These are phyloP conservation scores for Candida chauliodis DNA, from an alignment of 805 yeast genomes.

Conservation along the genomic window DNA sequence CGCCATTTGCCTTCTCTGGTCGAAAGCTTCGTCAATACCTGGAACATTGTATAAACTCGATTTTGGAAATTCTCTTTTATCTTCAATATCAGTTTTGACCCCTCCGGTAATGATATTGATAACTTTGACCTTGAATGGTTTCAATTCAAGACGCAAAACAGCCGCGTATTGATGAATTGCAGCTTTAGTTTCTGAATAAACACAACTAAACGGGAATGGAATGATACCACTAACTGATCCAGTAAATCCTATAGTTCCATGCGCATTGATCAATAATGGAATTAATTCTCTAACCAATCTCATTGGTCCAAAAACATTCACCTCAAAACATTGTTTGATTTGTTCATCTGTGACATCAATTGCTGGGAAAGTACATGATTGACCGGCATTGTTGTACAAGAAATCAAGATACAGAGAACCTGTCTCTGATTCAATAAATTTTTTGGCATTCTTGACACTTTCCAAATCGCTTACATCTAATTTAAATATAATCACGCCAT, in stretches of 20 bases:
- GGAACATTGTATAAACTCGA: conserved; percentile 50
- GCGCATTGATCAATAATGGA: conserved; percentile 54
- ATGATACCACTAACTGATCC: conserved; percentile 66
- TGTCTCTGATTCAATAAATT: conserved; percentile 37
- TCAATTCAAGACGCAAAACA: conserved; percentile 60
- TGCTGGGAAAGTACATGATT: conserved; percentile 69
- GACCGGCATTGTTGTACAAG: conserved; percentile 75
- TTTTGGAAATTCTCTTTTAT: conserved; percentile 56
- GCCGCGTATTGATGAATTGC: conserved; percentile 73
- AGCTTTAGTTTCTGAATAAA: conserved; percentile 68
- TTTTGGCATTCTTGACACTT: conserved; percentile 43
- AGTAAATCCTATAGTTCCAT: conserved; percentile 70
- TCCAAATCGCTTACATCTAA: conserved; percentile 58
- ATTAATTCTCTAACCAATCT: conserved; percentile 58
- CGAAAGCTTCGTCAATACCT: conserved; percentile 49
- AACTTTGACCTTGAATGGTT: conserved; percentile 69
- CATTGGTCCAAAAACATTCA: conserved; percentile 69
- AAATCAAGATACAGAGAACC: conserved; percentile 51
- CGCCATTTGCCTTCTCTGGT: conserved; percentile 56
- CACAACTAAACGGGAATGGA: conserved; percentile 68
- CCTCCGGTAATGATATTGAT: conserved; percentile 73
- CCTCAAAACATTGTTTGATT: conserved; percentile 50
- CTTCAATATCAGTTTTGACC: conserved; percentile 68
- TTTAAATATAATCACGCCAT: conserved; percentile 43
- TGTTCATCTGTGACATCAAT: conserved; percentile 58